Percentiles rank a stretch among this genome's conserved stretches.
Evolutionary conservation across 441 rosid genomes (phyloP).

Genomic region (Iberis amara): DNA sequence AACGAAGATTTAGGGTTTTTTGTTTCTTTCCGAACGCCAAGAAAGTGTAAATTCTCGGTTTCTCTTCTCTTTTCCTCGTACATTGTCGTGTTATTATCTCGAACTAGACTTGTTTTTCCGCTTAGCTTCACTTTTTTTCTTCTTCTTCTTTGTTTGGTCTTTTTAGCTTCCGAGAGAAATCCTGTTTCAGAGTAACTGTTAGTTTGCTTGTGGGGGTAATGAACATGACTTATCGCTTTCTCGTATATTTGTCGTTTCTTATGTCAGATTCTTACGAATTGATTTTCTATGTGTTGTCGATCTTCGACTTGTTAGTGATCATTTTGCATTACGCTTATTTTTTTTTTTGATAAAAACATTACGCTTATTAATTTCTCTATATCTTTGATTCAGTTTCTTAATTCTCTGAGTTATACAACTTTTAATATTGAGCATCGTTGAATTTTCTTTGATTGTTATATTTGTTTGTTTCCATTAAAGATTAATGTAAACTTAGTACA

Average conservation of each 20-base stretch:
- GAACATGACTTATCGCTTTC: background rate
- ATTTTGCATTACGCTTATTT: background rate
- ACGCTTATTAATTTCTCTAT: too few relatives aligned
- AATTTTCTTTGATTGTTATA: too few relatives aligned
- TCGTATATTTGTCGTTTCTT: background rate
- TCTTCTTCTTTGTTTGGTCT: background rate
- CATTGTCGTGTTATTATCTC: background rate
- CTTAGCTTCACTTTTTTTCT: too few relatives aligned
- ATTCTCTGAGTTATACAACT: too few relatives aligned
- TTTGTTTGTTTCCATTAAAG: conserved; percentile 3
- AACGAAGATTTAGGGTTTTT: conserved; percentile 11
- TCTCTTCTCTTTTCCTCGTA: background rate
- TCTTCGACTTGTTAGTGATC: background rate
- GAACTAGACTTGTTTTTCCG: too few relatives aligned
- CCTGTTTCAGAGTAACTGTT: background rate
- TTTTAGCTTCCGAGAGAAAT: background rate
- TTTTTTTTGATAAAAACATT: too few relatives aligned
- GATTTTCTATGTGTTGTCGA: too few relatives aligned
- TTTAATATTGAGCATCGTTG: too few relatives aligned
- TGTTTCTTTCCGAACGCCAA: background rate
- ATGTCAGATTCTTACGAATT: too few relatives aligned
- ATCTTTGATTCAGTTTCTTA: too few relatives aligned
- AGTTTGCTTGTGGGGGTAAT: background rate
- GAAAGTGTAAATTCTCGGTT: background rate
- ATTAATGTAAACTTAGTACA: too few relatives aligned